Conservation (phyloP, 1,284 basidiomycete species). For the Pseudozyma pruni region DNA sequence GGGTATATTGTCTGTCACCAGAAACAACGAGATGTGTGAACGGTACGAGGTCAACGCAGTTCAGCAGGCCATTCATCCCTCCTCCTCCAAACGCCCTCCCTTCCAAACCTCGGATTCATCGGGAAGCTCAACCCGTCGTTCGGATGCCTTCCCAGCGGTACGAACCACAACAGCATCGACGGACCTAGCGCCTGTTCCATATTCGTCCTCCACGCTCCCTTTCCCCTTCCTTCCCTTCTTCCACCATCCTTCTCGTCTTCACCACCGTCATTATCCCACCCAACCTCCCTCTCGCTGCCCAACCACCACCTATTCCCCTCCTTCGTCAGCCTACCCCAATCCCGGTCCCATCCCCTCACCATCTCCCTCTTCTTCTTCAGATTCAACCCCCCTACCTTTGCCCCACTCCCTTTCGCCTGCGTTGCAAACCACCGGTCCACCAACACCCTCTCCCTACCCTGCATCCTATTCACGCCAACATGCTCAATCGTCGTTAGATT, state of each 20-base stretch:
- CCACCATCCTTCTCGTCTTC: constrained; percentile 2
- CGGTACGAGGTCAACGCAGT: constrained; percentile 7
- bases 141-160: constrained; percentile 29
- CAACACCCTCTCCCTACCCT: constrained; percentile 74
- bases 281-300: constrained; percentile 63
- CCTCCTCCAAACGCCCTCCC: constrained; percentile 19
- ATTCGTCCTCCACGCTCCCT: constrained; percentile 23
- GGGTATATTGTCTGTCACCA: constrained; percentile 17
- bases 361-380: constrained; percentile 31
- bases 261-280: neutral
- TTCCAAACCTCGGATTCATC: constrained; percentile 44
- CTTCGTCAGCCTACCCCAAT: constrained; percentile 78
- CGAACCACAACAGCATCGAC: constrained; percentile 11
- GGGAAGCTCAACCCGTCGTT: constrained; percentile 36
- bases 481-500: constrained; percentile 85
- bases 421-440: constrained; percentile 68
- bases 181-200: constrained; percentile 19
- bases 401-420: constrained; percentile 7
- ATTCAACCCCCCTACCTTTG: constrained; percentile 26
- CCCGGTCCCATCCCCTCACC: constrained; percentile 74
- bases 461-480: constrained; percentile 73
- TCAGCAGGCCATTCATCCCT: constrained; percentile 32
- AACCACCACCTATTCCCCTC: constrained; percentile 90
- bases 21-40: too few species aligned
- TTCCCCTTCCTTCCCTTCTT: neutral